Conservation (phyloP, 2,329 filamentous ascomycete genomes). For the Drechslera avenae region DNA sequence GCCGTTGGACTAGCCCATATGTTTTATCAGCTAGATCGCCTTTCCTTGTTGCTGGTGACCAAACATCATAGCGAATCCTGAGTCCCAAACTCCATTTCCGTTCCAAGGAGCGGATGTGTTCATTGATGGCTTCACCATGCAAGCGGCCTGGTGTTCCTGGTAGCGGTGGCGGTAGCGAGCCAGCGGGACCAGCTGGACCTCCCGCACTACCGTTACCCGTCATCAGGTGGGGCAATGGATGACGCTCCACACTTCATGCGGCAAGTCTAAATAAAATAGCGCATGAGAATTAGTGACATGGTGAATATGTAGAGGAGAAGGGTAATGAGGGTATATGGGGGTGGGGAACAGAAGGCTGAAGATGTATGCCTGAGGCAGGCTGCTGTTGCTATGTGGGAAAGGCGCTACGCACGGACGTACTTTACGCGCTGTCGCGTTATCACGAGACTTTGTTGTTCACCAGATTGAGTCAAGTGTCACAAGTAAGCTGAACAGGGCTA, state of each 20-base stretch:
- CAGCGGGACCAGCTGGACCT: constrained; percentile 10
- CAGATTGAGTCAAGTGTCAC: background rate
- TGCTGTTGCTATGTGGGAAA: constrained; percentile 19
- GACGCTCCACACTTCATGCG: background rate
- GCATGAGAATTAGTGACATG: background rate
- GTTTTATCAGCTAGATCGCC: constrained; percentile 19
- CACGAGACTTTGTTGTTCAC: constrained; percentile 23
- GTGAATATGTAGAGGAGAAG: background rate
- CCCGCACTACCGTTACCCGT: constrained; percentile 1
- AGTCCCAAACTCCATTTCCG: constrained; percentile 30
- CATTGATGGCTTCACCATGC: constrained; percentile 21
- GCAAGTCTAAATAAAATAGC: background rate
- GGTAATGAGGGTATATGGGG: background rate
- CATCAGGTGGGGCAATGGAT: constrained; percentile 11
- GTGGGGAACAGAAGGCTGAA: constrained; percentile 18
- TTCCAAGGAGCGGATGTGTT: constrained; percentile 28
- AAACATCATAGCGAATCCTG: constrained; percentile 10
- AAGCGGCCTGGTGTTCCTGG: constrained; percentile 23
- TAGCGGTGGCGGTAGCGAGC: constrained; percentile 12
- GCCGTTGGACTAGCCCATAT: constrained; percentile 20
- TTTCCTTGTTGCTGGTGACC: constrained; percentile 28
- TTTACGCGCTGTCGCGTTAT: constrained; percentile 24
- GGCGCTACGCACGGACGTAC: constrained; percentile 17
- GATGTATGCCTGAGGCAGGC: constrained; percentile 31
- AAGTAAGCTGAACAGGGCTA: background rate